Evolutionary conservation across 208 protist genomes (phyloP).

Genomic region (Trypanosoma boissoni): DNA sequence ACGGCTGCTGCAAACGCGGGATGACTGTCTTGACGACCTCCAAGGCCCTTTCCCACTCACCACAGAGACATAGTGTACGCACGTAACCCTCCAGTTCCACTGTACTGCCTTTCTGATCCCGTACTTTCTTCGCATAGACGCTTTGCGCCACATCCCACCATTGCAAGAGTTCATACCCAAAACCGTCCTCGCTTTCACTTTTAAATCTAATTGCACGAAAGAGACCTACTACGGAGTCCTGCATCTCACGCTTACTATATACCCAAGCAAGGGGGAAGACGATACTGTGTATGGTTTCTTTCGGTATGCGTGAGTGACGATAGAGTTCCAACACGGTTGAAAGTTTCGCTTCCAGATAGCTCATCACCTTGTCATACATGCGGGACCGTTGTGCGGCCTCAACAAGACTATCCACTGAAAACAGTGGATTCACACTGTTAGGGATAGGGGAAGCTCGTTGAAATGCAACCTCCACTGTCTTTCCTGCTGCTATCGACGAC

Average conservation of each 20-base stretch:
- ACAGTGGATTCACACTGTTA: conserved; percentile 42
- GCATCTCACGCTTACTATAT: conserved; percentile 90
- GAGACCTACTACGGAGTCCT: conserved; percentile 87
- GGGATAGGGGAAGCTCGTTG: conserved; percentile 16
- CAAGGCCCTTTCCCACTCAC: conserved; percentile 76
- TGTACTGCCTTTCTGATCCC: conserved; percentile 12
- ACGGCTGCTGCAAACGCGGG: conserved; percentile 20
- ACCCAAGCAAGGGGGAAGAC: conserved; percentile 85
- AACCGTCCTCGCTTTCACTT: conserved; percentile 72
- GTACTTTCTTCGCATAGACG: conserved; percentile 68
- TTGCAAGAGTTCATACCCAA: conserved; percentile 82
- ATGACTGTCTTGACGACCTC: conserved; percentile 35
- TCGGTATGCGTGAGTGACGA: conserved; percentile 59
- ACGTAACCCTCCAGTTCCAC: conserved; percentile 72
- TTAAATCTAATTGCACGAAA: conserved; percentile 81
- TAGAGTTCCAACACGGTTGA: conserved; percentile 59
- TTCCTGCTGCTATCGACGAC: neutral
- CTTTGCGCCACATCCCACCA: conserved; percentile 84
- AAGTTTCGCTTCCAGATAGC: conserved; percentile 81
- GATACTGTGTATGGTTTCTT: conserved; percentile 68
- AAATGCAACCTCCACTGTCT: neutral
- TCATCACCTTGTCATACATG: conserved; percentile 90
- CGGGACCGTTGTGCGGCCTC: conserved; percentile 75
- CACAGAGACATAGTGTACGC: conserved; percentile 84
- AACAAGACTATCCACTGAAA: conserved; percentile 83